Conservation (phyloP, 2,329 filamentous ascomycete species). For the Pseudogymnoascus sp. region DNA sequence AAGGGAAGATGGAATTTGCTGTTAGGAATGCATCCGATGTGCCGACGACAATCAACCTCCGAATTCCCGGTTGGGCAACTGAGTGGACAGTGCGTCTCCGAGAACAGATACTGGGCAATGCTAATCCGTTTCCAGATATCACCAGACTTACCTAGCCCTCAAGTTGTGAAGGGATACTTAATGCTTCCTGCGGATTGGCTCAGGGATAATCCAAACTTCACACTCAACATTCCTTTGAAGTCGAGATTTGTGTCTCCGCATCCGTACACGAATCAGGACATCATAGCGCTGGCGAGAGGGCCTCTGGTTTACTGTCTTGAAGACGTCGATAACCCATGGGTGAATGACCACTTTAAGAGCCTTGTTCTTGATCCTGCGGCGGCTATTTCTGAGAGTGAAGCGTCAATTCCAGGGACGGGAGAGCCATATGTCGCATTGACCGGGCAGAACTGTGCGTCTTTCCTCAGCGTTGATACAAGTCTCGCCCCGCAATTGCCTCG, state of each 20-base stretch:
- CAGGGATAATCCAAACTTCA: constrained; percentile 35
- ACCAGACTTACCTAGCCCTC: constrained; percentile 16
- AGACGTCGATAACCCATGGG: constrained; percentile 51
- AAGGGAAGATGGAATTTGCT: constrained; percentile 42
- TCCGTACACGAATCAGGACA: constrained; percentile 49
- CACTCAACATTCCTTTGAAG: constrained; percentile 39
- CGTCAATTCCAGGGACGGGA: constrained; percentile 11
- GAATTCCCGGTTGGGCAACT: constrained; percentile 48
- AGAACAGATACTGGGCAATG: neutral
- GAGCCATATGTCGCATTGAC: constrained; percentile 21
- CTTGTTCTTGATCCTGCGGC: constrained; percentile 18
- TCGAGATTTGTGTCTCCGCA: constrained; percentile 46
- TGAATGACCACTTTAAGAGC: constrained; percentile 45
- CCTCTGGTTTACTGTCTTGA: constrained; percentile 56
- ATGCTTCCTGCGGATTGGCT: constrained; percentile 37
- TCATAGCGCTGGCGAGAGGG: constrained; percentile 46
- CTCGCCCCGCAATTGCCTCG: constrained; percentile 9
- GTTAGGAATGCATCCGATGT: constrained; percentile 30
- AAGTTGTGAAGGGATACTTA: constrained; percentile 44
- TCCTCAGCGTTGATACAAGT: constrained; percentile 12
- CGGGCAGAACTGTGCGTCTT: constrained; percentile 17
- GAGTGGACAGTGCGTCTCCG: constrained; percentile 24
- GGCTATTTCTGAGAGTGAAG: constrained; percentile 14
- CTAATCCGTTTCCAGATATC: constrained; percentile 12
- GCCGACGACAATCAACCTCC: constrained; percentile 38